Evolutionary conservation across 2,329 filamentous ascomycete species (phyloP), one percentile per base, ranked within the genome.

Genomic region (Pseudodiploospora longispora): DNA sequence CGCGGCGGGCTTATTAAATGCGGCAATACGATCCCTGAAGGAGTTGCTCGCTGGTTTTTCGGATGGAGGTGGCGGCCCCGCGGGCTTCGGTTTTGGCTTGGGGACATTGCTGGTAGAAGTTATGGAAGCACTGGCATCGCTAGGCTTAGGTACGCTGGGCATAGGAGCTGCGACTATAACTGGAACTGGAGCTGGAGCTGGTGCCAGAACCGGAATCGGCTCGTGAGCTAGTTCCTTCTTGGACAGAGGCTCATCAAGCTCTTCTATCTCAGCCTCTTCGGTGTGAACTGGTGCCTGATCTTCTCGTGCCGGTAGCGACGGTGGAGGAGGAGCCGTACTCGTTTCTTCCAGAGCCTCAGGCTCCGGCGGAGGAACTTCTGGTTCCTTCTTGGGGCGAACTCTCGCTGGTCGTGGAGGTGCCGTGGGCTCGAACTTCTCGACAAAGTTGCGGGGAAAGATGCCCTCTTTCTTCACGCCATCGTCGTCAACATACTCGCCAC

Each of bases 371-470:
- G 62, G 52, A 49, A 60, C 55, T 44, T 65, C 61, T 28, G 58
- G 51, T 31, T 66, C 64, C 60, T 80, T 85, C 70, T 84, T 90
- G 42, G 76, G 68, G 53, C 87, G 82, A 10, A 79, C 72, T 57
- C 93, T 82, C 50, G 79, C 76, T 46, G 93, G 93, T 47, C 93
- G 82, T 48, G 90, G 88, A 48, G 93, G 93, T 51, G 91, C 85
- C 45, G 82, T 85, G 33, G 93, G 93, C 64, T 97, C 91, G 66
- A 88, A 94, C 68, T 84, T 88, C 67, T 98, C 93, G 59, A 98
- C 93, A 62, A 98, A 98, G 69, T 97, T 98, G 62, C 85, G 84
- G 41, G 89, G 91, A 65, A 96, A 97, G 56, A 96, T 85, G 54
- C 91, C 91, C 59, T 90, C 82, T 61, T 82, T 78, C 65, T 83